phyloP scores from a whole-genome alignment of 2,329 filamentous ascomycete genomes.

The Exophiala bonariae region DNA sequence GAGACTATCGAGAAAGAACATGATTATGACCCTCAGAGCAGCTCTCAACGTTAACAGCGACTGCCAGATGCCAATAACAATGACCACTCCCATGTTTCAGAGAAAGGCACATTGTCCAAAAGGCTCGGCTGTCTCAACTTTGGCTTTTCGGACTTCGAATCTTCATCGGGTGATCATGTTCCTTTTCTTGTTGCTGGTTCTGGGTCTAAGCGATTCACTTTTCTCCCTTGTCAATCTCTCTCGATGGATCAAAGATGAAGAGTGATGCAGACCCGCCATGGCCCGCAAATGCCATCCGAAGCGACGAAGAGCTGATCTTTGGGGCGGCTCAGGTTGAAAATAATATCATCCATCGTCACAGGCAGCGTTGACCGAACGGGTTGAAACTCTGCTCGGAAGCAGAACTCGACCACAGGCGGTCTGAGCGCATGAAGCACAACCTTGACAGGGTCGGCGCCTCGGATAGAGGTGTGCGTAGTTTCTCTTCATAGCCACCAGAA shows the following conservation, averaged over 20 bases:
- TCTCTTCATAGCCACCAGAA: slow-evolving; percentile 1
- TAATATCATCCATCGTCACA: slow-evolving; percentile 8
- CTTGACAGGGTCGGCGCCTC: slow-evolving; percentile 10
- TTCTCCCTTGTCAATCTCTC: too few relatives aligned
- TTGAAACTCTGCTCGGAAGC: slow-evolving; percentile 2
- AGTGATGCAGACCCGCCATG: too few relatives aligned
- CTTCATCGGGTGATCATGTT: slow-evolving; percentile 16
- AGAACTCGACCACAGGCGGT: slow-evolving; percentile 1
- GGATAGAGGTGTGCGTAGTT: slow-evolving; percentile 10
- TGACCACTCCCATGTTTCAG: neutral
- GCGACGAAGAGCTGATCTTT: neutral
- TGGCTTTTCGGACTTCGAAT: slow-evolving; percentile 25
- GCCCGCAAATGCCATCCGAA: slow-evolving; percentile 13
- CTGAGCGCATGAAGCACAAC: neutral
- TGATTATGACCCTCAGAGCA: slow-evolving; percentile 3
- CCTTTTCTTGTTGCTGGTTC: too few relatives aligned
- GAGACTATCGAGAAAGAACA: too few relatives aligned
- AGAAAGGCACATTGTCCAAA: slow-evolving; percentile 2
- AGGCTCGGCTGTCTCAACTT: slow-evolving; percentile 26
- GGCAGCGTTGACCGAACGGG: slow-evolving; percentile 13
- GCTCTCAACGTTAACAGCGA: slow-evolving; percentile 12
- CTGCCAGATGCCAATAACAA: slow-evolving; percentile 12
- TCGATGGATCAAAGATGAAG: neutral
- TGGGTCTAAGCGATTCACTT: too few relatives aligned
- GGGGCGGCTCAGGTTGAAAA: slow-evolving; percentile 28